Percentiles rank a stretch among this genome's conserved stretches.
These are phyloP conservation scores for Leersia perrieri DNA, from an alignment of 176 grass and related monocot species.

Conservation along the genomic window DNA sequence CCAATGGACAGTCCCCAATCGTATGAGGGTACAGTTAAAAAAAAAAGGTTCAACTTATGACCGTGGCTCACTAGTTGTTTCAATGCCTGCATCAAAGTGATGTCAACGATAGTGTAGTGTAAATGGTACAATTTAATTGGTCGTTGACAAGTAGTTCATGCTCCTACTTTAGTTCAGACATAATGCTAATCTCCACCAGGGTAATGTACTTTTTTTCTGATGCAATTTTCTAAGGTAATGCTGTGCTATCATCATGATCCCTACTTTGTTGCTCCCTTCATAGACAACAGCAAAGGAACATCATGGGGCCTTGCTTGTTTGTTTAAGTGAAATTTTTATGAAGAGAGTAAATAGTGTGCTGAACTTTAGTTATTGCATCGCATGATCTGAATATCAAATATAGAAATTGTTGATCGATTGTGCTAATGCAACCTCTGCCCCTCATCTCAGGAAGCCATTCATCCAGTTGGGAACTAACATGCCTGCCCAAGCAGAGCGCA, in stretches of 20 bases:
- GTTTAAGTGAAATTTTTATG: slow-evolving; percentile 38
- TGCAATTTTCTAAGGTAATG: slow-evolving; percentile 39
- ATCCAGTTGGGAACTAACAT: slow-evolving; percentile 60
- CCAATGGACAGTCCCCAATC: too few species aligned
- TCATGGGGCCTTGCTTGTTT: slow-evolving; percentile 42
- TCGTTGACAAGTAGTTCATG: slow-evolving; percentile 20
- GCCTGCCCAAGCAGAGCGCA: slow-evolving; percentile 65
- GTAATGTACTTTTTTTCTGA: slow-evolving; percentile 34
- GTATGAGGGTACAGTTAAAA: too few species aligned
- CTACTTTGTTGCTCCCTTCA: slow-evolving; percentile 52
- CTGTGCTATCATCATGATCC: slow-evolving; percentile 46
- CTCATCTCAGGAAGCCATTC: slow-evolving; percentile 53
- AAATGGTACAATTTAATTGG: neutral
- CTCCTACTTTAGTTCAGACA: slow-evolving; percentile 30
- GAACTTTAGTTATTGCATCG: slow-evolving; percentile 14
- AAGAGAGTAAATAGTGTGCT: slow-evolving; percentile 34
- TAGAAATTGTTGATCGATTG: slow-evolving; percentile 10
- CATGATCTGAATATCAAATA: slow-evolving; percentile 20
- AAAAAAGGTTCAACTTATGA: too few species aligned
- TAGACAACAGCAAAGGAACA: slow-evolving; percentile 35
- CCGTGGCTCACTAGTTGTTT: neutral
- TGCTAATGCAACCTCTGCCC: slow-evolving; percentile 17
- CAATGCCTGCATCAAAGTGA: neutral
- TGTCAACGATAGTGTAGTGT: neutral
- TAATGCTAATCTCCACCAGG: slow-evolving; percentile 31